Conservation (phyloP, 805 yeast species). For the Cyberlindnera subsufficiens region DNA sequence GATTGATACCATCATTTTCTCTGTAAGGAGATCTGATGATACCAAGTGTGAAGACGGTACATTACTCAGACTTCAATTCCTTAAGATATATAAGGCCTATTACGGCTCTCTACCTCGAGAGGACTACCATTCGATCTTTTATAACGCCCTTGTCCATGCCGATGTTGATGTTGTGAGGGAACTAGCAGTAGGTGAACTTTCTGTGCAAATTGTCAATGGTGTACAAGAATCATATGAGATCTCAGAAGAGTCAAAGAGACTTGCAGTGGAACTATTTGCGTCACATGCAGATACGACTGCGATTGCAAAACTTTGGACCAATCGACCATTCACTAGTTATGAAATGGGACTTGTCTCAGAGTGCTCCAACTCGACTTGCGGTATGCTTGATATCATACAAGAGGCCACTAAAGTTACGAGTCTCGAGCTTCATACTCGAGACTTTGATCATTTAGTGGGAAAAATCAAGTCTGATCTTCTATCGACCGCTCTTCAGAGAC, state of each 20-base stretch:
- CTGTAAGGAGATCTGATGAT: conserved; percentile 2
- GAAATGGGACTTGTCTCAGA: conserved; percentile 1
- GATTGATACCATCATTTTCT: conserved; percentile 2
- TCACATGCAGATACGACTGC: not conserved
- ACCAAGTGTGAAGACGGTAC: not conserved
- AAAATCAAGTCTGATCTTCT: conserved; percentile 3
- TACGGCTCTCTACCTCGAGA: conserved; percentile 3
- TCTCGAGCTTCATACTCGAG: not conserved
- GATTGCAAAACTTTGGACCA: conserved; percentile 1
- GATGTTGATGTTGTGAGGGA: not conserved
- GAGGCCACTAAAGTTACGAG: not conserved
- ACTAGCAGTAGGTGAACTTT: not conserved
- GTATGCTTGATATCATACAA: not conserved
- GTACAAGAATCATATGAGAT: not conserved
- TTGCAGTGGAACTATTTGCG: conserved; percentile 1
- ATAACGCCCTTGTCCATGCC: conserved; percentile 1
- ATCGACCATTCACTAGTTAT: not conserved
- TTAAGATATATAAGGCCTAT: not conserved
- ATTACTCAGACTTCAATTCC: not conserved
- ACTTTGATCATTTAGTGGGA: conserved; percentile 10
- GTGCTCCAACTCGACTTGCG: not conserved
- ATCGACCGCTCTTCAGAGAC: conserved; percentile 5
- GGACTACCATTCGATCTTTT: conserved; percentile 9
- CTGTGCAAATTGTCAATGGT: not conserved
- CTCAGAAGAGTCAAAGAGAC: not conserved